Base-by-base conservation (phyloP, 78 protist genomes). In the Polysphondylium violaceum region DNA sequence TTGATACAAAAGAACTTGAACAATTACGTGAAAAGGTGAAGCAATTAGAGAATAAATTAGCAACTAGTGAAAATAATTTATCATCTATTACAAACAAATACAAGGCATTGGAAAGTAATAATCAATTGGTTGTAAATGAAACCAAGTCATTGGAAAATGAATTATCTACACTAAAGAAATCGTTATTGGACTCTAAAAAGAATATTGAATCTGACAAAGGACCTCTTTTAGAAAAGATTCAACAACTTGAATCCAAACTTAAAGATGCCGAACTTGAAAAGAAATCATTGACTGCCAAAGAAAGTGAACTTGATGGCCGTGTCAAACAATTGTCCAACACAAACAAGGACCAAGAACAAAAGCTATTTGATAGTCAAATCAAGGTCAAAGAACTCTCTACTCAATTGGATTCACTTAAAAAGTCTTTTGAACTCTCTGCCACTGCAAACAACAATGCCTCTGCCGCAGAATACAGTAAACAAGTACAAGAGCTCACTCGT, bases 201-300 rank as follows among this genome's bases (percentile, higher is more conserved):
- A 44, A 29, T 23, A 50, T 29, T 21, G 77, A 68, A 5, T 69
- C 89, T 7, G 89, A 68, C 3, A 81, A 81, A 12, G 43, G 41
- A 27, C 89, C 89, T 41, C 55, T 81, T 6, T 5, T 67, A 0
- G 89, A 81, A 16, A 64, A 81, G 74, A 81, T 81, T 55, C 7
- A 31, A 40, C 2, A 14, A 29, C 55, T 81, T 29, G 89, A 81
- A 41, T 36, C 51, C 1, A 51, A 65, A 25, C 2, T 81, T 4
- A 55, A 33, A 14, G 76, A 65, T 29, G 35, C 56, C 0, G 89
- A 74, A n/a, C 25, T 38, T 74, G 83, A 74, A 56, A 78, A 47
- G 68, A 78, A 65, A 78, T 11, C 60, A 19, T 25, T 19, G 2
- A 23, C 9, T 64, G 17, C 41, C 21, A 38, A 38, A 56, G 60